phyloP scores from a whole-genome alignment of 2,329 filamentous ascomycete genomes.

The Pestalotiopsis sp. region DNA sequence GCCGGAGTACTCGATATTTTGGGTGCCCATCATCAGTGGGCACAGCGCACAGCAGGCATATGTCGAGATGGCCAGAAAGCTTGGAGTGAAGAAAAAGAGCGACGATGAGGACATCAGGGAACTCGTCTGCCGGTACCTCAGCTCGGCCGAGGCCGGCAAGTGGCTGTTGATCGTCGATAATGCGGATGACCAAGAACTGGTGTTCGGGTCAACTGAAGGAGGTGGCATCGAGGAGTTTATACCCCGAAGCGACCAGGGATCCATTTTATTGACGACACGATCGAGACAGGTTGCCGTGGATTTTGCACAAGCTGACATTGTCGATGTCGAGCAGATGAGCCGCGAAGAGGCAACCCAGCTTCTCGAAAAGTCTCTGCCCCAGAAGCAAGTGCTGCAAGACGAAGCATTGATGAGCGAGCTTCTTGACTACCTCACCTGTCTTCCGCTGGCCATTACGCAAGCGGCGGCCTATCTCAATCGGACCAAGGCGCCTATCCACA shows the following conservation, averaged over 20 bases:
- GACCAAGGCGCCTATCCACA: slow-evolving; percentile 20
- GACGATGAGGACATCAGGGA: slow-evolving; percentile 59
- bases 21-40: slow-evolving; percentile 39
- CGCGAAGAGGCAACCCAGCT: slow-evolving; percentile 24
- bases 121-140: slow-evolving; percentile 48
- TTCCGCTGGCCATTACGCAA: slow-evolving; percentile 40
- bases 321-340: slow-evolving; percentile 30
- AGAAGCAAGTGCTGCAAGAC: slow-evolving; percentile 19
- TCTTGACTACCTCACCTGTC: slow-evolving; percentile 33
- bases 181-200: not conserved
- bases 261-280: slow-evolving; percentile 37
- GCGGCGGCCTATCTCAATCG: slow-evolving; percentile 38
- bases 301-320: slow-evolving; percentile 23
- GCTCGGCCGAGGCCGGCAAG: slow-evolving; percentile 14
- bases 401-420: slow-evolving; percentile 21
- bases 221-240: not conserved
- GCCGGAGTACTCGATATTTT: slow-evolving; percentile 41
- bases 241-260: slow-evolving; percentile 21
- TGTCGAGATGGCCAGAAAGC: slow-evolving; percentile 30
- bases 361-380: slow-evolving; percentile 25
- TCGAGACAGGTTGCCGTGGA: slow-evolving; percentile 29
- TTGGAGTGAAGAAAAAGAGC: slow-evolving; percentile 38
- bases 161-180: not conserved
- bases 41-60: slow-evolving; percentile 41
- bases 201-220: not conserved